These are phyloP conservation scores for Phytophthora citrophthora DNA, from an alignment of 352 stramenopile species.

Conservation along the genomic window DNA sequence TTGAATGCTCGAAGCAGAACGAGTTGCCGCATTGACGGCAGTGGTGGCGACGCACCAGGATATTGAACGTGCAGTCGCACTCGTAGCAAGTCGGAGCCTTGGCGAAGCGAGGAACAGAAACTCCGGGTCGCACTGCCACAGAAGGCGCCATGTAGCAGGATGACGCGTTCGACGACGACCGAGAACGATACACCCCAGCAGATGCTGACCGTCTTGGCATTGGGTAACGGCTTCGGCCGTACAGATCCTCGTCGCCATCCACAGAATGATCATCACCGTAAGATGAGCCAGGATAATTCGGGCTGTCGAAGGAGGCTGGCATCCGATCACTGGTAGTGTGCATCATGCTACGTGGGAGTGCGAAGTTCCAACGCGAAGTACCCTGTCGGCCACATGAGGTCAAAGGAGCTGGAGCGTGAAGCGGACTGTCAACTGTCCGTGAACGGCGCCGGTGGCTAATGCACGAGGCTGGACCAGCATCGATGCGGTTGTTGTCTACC, in stretches of 20 bases:
- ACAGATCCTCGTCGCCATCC: constrained; percentile 33
- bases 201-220: constrained; percentile 44
- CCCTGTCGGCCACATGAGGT: constrained; percentile 31
- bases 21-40: constrained; percentile 84
- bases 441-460: constrained; percentile 23
- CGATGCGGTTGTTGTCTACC: constrained; percentile 39
- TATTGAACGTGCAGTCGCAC: constrained; percentile 73
- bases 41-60: constrained; percentile 81
- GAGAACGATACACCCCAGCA: constrained; percentile 39
- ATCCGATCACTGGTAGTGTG: constrained; percentile 20
- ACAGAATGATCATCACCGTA: constrained; percentile 39
- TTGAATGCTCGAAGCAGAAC: constrained; percentile 89
- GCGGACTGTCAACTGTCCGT: constrained; percentile 22
- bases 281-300: constrained; percentile 24
- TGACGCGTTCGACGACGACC: constrained; percentile 42
- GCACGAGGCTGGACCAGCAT: constrained; percentile 32
- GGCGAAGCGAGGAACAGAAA: constrained; percentile 67
- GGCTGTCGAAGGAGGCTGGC: constrained; percentile 33
- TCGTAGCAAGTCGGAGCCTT: constrained; percentile 72
- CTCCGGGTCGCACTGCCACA: constrained; percentile 26
- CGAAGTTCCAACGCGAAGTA: constrained; percentile 35
- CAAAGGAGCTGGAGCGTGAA: constrained; percentile 22
- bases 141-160: constrained; percentile 34
- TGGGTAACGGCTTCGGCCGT: constrained; percentile 23
- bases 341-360: constrained; percentile 24